These are phyloP conservation scores for Peronospora farinosa DNA, from an alignment of 352 stramenopile genomes.

Conservation along the genomic window DNA sequence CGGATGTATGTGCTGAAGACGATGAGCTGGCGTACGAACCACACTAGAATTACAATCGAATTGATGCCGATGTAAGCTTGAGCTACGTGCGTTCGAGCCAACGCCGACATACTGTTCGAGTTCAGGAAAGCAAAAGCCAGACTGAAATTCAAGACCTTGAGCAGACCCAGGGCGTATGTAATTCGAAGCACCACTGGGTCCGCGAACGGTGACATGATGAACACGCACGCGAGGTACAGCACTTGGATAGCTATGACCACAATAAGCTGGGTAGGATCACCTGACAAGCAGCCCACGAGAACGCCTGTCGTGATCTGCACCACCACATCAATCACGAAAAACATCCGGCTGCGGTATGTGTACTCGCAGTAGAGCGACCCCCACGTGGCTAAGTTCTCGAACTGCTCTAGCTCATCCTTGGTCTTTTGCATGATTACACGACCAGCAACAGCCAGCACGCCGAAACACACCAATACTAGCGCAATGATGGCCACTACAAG, in stretches of 20 bases:
- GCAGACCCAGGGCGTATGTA: conserved; percentile 39
- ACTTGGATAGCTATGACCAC: conserved; percentile 45
- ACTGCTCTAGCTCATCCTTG: conserved; percentile 51
- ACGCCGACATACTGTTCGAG: conserved; percentile 38
- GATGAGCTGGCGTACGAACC: conserved; percentile 53
- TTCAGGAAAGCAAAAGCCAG: conserved; percentile 56
- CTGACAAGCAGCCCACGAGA: conserved; percentile 48
- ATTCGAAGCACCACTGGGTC: conserved; percentile 37
- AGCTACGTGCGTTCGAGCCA: conserved; percentile 30
- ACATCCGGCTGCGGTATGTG: conserved; percentile 53
- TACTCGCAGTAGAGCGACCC: conserved; percentile 60
- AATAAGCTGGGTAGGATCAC: conserved; percentile 50
- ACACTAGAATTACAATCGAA: conserved; percentile 47
- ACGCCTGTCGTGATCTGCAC: conserved; percentile 54
- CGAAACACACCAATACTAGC: conserved; percentile 41
- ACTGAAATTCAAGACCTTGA: conserved; percentile 59
- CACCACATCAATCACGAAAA: conserved; percentile 50
- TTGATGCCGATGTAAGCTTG: conserved; percentile 63
- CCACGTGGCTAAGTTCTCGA: conserved; percentile 52
- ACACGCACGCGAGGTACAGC: conserved; percentile 44
- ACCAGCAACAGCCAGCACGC: conserved; percentile 40
- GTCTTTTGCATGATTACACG: conserved; percentile 51
- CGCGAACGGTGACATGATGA: conserved; percentile 38
- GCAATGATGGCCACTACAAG: conserved; percentile 39
- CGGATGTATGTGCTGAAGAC: conserved; percentile 53